Evolutionary conservation across 148 eudicot genomes (phyloP).

Genomic region (Diospyros lotus): DNA sequence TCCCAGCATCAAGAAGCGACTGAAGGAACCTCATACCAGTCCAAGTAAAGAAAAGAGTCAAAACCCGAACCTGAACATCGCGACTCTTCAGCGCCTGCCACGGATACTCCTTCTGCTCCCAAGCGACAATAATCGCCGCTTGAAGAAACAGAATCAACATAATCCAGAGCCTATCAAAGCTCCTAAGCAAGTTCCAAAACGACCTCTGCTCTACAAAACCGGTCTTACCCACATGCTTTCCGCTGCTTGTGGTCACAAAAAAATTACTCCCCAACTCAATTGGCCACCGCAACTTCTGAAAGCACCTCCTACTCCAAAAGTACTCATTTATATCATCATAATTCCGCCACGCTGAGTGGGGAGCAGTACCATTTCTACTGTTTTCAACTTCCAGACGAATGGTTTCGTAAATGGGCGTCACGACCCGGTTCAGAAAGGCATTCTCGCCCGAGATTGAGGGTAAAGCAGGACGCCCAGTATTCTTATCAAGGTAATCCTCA

Average conservation of each 20-base stretch:
- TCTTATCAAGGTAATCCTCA: slow-evolving; percentile 68
- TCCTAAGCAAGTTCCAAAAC: slow-evolving; percentile 71
- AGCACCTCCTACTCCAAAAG: slow-evolving; percentile 88
- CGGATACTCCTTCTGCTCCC: slow-evolving; percentile 53
- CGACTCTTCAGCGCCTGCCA: slow-evolving; percentile 51
- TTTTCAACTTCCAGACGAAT: slow-evolving; percentile 54
- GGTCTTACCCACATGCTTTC: slow-evolving; percentile 72
- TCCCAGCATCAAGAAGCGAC: slow-evolving; percentile 55
- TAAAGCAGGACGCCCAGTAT: slow-evolving; percentile 55
- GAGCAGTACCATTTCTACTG: slow-evolving; percentile 67
- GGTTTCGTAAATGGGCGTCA: slow-evolving; percentile 66
- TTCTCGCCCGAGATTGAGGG: slow-evolving; percentile 55
- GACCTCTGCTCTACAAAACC: slow-evolving; percentile 91
- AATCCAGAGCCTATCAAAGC: slow-evolving; percentile 80
- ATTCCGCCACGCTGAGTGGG: slow-evolving; percentile 76
- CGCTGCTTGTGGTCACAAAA: slow-evolving; percentile 41
- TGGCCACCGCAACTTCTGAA: slow-evolving; percentile 71
- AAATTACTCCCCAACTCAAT: slow-evolving; percentile 61
- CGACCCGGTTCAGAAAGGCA: slow-evolving; percentile 44
- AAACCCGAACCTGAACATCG: slow-evolving; percentile 51
- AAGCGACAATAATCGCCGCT: slow-evolving; percentile 68
- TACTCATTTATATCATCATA: slow-evolving; percentile 88
- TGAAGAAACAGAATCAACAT: slow-evolving; percentile 71
- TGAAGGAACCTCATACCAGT: slow-evolving; percentile 63
- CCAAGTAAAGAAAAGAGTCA: slow-evolving; percentile 77